These are phyloP conservation scores for Trichophyton verrucosum DNA, from an alignment of 2,329 filamentous ascomycete genomes.

Conservation along the genomic window DNA sequence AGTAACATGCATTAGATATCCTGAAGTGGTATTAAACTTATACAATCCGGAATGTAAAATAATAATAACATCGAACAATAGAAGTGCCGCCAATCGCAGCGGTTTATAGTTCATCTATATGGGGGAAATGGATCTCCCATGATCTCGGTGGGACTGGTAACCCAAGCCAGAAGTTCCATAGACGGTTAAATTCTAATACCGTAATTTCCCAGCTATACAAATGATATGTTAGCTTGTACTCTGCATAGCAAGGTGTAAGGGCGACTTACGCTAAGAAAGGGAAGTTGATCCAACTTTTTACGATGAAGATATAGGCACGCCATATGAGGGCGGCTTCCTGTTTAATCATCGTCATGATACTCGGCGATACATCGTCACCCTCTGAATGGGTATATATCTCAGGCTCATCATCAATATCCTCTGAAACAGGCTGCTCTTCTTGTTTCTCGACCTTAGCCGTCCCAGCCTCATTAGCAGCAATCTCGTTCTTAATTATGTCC, in stretches of 20 bases:
- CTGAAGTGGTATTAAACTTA: background rate
- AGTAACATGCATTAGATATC: background rate
- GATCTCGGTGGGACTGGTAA: slow-evolving; percentile 43
- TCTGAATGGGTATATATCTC: slow-evolving; percentile 17
- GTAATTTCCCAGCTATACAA: slow-evolving; percentile 38
- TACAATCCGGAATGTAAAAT: background rate
- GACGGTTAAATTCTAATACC: slow-evolving; percentile 41
- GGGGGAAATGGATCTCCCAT: slow-evolving; percentile 43
- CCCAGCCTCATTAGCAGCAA: background rate
- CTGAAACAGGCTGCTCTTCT: slow-evolving; percentile 23
- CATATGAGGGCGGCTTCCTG: slow-evolving; percentile 54
- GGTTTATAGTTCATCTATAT: slow-evolving; percentile 31
- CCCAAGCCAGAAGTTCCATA: slow-evolving; percentile 54
- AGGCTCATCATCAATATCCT: slow-evolving; percentile 15
- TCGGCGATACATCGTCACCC: slow-evolving; percentile 25
- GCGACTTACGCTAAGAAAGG: slow-evolving; percentile 57
- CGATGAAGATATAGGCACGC: slow-evolving; percentile 51
- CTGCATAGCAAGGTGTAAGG: background rate
- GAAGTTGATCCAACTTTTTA: slow-evolving; percentile 56
- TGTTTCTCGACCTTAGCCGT: background rate
- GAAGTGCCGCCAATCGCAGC: slow-evolving; percentile 12
- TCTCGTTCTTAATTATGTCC: slow-evolving; percentile 26
- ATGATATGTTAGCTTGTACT: background rate
- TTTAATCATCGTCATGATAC: slow-evolving; percentile 46
- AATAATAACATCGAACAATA: slow-evolving; percentile 4